phyloP scores from a whole-genome alignment of 75 land plant genomes.

The Pinus albicaulis region DNA sequence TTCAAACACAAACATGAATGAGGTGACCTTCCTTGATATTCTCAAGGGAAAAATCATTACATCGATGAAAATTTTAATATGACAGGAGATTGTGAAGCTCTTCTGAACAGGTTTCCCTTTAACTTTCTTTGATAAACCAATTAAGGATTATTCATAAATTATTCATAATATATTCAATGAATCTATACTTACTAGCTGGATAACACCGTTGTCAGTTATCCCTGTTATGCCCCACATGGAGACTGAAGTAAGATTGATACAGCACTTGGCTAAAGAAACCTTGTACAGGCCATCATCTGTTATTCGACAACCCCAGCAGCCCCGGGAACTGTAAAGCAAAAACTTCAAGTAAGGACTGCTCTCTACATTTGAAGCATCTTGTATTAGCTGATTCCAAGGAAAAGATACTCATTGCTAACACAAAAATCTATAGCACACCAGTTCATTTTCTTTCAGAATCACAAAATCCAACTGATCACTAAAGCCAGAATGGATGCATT shows the following conservation, averaged over 20 bases:
- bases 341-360: background rate
- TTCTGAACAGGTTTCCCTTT: background rate
- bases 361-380: background rate
- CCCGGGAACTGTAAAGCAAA: conserved; percentile 57
- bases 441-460: background rate
- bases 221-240: conserved; percentile 88
- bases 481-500: too few relatives aligned
- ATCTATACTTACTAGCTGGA: conserved; percentile 52
- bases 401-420: background rate
- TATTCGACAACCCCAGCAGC: conserved; percentile 88
- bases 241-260: conserved; percentile 66
- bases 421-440: background rate
- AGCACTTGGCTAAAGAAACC: conserved; percentile 67
- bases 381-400: background rate
- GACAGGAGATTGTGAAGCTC: background rate
- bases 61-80: background rate
- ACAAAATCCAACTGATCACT: too few relatives aligned
- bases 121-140: background rate
- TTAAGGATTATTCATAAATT: background rate
- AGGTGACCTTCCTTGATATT: too few relatives aligned
- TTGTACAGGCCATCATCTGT: conserved; percentile 69
- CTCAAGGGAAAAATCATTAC: background rate
- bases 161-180: background rate
- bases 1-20: too few relatives aligned
- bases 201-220: conserved; percentile 86